Conservation (phyloP, 1,284 basidiomycete genomes). For the Cutaneotrichosporon sp. region DNA sequence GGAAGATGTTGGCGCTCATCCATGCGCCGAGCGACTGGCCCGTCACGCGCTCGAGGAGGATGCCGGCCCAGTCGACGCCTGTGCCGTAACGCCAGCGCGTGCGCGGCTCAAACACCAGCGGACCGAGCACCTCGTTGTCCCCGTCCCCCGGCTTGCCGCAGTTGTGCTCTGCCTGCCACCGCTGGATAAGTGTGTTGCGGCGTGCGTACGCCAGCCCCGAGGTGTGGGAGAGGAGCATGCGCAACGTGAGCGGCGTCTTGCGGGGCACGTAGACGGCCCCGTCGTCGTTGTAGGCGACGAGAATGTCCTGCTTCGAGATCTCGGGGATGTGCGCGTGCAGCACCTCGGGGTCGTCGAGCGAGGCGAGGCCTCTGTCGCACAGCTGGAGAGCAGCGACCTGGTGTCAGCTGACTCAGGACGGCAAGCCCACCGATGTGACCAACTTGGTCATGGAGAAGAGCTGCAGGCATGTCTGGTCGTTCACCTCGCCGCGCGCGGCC, state of each 20-base stretch:
- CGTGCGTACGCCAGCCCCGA: conserved; percentile 20
- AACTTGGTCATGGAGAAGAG: conserved; percentile 45
- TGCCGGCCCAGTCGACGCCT: conserved; percentile 23
- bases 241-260: conserved; percentile 37
- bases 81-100: conserved; percentile 22
- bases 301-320: conserved; percentile 31
- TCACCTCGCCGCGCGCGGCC: conserved; percentile 15
- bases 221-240: conserved; percentile 42
- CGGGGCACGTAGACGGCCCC: conserved; percentile 29
- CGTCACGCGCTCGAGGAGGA: conserved; percentile 24
- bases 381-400: conserved; percentile 41
- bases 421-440: conserved; percentile 33
- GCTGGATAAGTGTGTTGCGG: conserved; percentile 4
- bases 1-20: conserved; percentile 41
- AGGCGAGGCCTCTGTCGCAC: conserved; percentile 35
- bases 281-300: conserved; percentile 35
- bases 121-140: conserved; percentile 13
- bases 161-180: conserved; percentile 10
- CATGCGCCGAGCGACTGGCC: conserved; percentile 16
- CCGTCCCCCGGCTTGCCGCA: conserved; percentile 3
- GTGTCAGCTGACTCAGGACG: too few species aligned
- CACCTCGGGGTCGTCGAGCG: conserved; percentile 34
- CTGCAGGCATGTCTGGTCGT: conserved; percentile 23
- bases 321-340: conserved; percentile 40
- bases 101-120: conserved; percentile 29